These are phyloP conservation scores for Thyridium curvatum DNA, from an alignment of 2,329 filamentous ascomycete genomes.

Conservation along the genomic window DNA sequence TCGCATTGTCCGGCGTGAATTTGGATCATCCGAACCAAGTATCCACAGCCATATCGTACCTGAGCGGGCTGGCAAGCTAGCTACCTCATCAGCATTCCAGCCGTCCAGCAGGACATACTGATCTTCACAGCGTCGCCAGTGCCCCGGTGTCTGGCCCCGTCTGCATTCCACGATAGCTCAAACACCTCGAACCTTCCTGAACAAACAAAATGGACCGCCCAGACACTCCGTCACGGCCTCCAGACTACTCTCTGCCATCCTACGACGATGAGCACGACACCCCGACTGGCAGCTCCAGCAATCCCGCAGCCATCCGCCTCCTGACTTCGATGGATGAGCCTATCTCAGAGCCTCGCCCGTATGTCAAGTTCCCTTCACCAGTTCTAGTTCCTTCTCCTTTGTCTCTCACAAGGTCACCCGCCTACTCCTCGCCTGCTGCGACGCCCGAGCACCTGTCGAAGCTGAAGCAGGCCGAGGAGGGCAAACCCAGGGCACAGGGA, in stretches of 20 bases:
- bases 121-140: constrained; percentile 7
- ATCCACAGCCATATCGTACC: too few species aligned
- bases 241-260: constrained; percentile 47
- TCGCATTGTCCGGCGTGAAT: too few species aligned
- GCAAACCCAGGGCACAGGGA: too few species aligned
- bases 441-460: not conserved
- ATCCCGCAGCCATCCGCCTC: constrained; percentile 50
- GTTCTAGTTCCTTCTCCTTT: not conserved
- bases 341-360: constrained; percentile 40
- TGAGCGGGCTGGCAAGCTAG: too few species aligned
- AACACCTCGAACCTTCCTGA: not conserved
- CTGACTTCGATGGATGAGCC: constrained; percentile 58
- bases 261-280: constrained; percentile 51
- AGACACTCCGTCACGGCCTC: constrained; percentile 43
- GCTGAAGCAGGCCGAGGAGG: not conserved
- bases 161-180: constrained; percentile 1
- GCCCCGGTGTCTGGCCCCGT: not conserved
- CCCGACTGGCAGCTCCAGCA: constrained; percentile 36
- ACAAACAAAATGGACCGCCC: constrained; percentile 38
- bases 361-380: constrained; percentile 33
- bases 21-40: too few species aligned
- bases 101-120: not conserved
- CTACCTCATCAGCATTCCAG: too few species aligned
- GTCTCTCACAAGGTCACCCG: not conserved
- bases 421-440: not conserved